These are phyloP conservation scores for Friedmanniomyces simplex DNA, from an alignment of 495 filamentous ascomycete species.

Conservation along the genomic window DNA sequence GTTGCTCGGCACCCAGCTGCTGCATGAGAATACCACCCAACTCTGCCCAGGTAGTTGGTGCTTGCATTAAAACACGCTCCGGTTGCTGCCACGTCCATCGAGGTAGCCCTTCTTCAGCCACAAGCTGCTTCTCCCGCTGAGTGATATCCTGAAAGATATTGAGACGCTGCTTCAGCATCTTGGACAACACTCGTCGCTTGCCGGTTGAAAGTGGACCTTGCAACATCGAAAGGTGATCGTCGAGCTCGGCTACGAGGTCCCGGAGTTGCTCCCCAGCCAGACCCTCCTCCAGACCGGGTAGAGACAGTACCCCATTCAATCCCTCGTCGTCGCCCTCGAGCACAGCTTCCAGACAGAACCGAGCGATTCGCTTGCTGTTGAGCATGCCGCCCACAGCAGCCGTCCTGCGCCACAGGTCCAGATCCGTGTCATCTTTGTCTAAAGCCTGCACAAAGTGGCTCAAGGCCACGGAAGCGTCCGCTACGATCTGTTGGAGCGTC, in stretches of 20 bases:
- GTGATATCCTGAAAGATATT: conserved; percentile 49
- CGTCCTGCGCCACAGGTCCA: conserved; percentile 85
- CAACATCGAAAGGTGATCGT: conserved; percentile 60
- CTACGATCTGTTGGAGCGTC: conserved; percentile 15
- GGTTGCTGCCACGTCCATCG: conserved; percentile 21
- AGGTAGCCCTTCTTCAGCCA: background rate
- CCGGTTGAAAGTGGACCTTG: conserved; percentile 57
- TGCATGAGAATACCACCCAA: conserved; percentile 49
- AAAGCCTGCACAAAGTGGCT: conserved; percentile 62
- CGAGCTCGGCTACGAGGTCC: conserved; percentile 51
- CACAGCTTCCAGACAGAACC: conserved; percentile 86
- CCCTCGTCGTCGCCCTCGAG: conserved; percentile 73
- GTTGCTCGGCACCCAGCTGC: conserved; percentile 38
- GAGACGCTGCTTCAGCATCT: conserved; percentile 52
- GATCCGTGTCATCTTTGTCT: conserved; percentile 81
- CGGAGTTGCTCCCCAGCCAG: conserved; percentile 73
- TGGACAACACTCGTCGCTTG: conserved; percentile 50
- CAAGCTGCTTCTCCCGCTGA: background rate
- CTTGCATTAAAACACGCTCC: conserved; percentile 19
- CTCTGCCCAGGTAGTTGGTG: conserved; percentile 39
- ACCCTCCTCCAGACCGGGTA: conserved; percentile 72
- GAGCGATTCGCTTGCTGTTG: conserved; percentile 61
- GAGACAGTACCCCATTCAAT: conserved; percentile 58
- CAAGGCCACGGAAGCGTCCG: conserved; percentile 41
- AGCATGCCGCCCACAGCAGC: conserved; percentile 67